phyloP scores from a whole-genome alignment of 225 moss, liverwort and hornwort species.

The Pseudoscleropodium purum region DNA sequence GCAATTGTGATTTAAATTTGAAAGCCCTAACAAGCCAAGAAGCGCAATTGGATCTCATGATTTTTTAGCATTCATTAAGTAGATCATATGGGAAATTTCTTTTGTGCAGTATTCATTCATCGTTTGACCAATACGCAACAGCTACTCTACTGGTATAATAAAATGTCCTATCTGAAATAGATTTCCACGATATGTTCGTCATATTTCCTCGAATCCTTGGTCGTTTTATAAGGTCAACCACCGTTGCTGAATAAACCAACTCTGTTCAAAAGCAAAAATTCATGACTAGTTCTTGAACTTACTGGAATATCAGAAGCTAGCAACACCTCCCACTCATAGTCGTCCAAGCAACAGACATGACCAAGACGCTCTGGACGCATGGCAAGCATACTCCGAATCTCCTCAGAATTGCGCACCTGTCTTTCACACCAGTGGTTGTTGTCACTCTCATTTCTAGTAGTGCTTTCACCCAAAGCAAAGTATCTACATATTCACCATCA shows the following conservation, averaged over 20 bases:
- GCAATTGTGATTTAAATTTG: not conserved
- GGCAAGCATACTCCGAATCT: constrained; percentile 71
- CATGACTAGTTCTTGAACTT: constrained; percentile 5
- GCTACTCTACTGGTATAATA: not conserved
- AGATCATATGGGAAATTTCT: not conserved
- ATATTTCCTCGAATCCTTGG: not conserved
- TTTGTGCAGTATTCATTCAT: not conserved
- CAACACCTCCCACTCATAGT: constrained; percentile 60
- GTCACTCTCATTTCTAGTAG: not conserved
- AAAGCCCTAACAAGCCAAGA: not conserved
- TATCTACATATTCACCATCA: not conserved
- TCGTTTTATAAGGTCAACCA: not conserved
- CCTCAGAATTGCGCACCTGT: constrained; percentile 58
- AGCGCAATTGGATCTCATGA: not conserved
- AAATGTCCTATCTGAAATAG: not conserved
- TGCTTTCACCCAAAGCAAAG: not conserved
- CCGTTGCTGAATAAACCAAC: not conserved
- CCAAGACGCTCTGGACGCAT: constrained; percentile 66
- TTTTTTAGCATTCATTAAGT: not conserved
- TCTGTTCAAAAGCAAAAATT: not conserved
- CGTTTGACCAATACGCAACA: not conserved
- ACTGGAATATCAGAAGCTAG: constrained; percentile 67
- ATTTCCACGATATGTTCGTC: not conserved
- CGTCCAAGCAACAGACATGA: constrained; percentile 74
- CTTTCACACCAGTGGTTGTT: constrained; percentile 3